Evolutionary conservation across 192 early-diverging fungal species (phyloP), one percentile per base, ranked within the genome.

Genomic region (Pilobolus umbonatus): DNA sequence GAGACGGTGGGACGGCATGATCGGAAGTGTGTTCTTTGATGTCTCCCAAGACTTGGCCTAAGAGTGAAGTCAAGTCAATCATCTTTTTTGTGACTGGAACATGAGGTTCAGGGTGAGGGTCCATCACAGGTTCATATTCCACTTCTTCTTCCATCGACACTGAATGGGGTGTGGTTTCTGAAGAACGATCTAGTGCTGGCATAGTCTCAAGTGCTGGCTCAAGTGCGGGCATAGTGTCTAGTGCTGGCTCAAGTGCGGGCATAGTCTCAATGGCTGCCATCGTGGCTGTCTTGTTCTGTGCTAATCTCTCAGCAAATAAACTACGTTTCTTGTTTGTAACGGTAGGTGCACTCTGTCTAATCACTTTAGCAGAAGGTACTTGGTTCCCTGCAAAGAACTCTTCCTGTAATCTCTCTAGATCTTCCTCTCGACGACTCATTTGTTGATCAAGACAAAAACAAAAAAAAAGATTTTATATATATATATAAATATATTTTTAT

Each of bases 331-430:
- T 38, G 7, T n/a, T 15, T 4, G 17, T 38, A 22, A 69, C 31
- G 8, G 17, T 19, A 22, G 79, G 68, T 12, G 61, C 62, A 38
- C 44, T 31, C 26, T 38, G 47, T 14, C 75, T 48, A 25, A 71
- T 34, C 19, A 74, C 69, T n/a, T 56, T 60, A 11, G 80, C 80
- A 1, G 80, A 65, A 4, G 73, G 71, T 14, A 46, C 61, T 52
- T 69, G 65, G 0, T 64, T 40, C 21, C 45, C 67, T 8, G 48
- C 64, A 31, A 72, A 63, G 44, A 82, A 82, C 17, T 82, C 75
- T 30, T 76, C 65, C 29, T 82, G 80, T 29, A 79, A 43, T 14
- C 61, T 65, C 21, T 79, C 51, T 4, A 82, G 58, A 47, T 82
- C 80, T 6, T 81, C 80, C 26, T 78, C 75, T 8, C 56, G 51